Base-by-base conservation (phyloP, 1,139 yeast genomes). In the Scheffersomyces parashehatae region DNA sequence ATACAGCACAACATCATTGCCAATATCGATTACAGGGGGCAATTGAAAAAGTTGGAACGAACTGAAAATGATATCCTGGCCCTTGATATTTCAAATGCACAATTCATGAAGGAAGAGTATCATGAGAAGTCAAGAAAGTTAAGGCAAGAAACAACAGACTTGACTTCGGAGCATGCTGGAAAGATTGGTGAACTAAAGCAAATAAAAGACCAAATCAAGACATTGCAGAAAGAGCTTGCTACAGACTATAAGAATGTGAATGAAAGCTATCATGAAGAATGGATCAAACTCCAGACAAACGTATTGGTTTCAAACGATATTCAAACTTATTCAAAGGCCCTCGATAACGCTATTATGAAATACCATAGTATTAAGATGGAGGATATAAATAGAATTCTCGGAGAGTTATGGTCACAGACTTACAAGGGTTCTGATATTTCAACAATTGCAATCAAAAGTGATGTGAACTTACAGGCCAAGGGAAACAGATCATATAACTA, bases 361-460 rank as follows among this genome's bases (percentile, higher is more conserved):
- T 93, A 83, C 59, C 99, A 95, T 61, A 79, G 89, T 45, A 70
- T 86, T 48, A 95, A 95, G 61, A 95, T 95, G 99, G 82, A 82
- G 52, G 97, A 91, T 55, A 90, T 93, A 55, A 95, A 95, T 63
- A 74, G 87, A 48, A 87, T 89, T 28, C 73, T 95, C 40, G 93
- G 88, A 56, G 97, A 90, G 56, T 67, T 93, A 36, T 95, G 99
- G 99, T 87, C 89, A 48, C 82, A 82, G 43, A 93, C 99, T 0
- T 95, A 95, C 58, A 86, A 87, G 51, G 99, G 99, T 1, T 85
- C 97, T 0, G 99, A 95, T 64, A 90, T 95, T 36, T 97, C 95
- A 58, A 82, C 95, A 0, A 91, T 95, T 43, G 81, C 87, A 54
- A 89, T 95, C 48, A 79, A 84, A 53, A 85, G 96, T 39, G 98